A percentile compares a stretch with the other conserved stretches of the same genome.
Evolutionary conservation across 257 asterid species (phyloP).

Genomic region (Ligustrum vulgare): DNA sequence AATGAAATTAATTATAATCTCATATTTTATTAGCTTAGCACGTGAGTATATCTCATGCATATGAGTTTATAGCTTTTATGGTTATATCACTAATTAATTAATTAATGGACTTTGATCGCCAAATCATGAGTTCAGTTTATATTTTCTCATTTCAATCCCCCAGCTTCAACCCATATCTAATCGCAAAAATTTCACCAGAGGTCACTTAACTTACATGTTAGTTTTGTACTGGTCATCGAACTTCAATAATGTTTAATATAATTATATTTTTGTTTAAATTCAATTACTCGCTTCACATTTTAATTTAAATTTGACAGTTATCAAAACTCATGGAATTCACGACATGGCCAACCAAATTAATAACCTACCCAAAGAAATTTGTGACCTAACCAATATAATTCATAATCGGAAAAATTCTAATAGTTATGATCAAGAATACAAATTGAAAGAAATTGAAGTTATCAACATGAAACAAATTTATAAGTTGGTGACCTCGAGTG

Average conservation of each 20-base stretch:
- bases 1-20: neutral
- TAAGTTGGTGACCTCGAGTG: neutral
- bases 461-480: neutral
- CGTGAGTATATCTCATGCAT: neutral
- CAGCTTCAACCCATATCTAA: neutral
- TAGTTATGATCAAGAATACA: too few relatives aligned
- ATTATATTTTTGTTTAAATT: neutral
- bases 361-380: too few relatives aligned
- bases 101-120: neutral
- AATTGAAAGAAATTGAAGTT: neutral
- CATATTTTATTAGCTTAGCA: neutral
- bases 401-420: too few relatives aligned
- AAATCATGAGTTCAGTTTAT: neutral
- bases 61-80: neutral
- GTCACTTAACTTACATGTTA: neutral
- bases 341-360: too few relatives aligned
- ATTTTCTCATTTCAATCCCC: neutral
- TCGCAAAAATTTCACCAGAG: neutral
- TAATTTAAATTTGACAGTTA: neutral
- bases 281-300: neutral
- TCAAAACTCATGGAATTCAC: too few relatives aligned
- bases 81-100: neutral
- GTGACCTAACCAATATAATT: too few relatives aligned
- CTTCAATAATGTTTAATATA: neutral
- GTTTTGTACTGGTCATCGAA: neutral